Evolutionary conservation across 768 basidiomycete genomes (phyloP).

Genomic region (Hypholoma sublateritium): DNA sequence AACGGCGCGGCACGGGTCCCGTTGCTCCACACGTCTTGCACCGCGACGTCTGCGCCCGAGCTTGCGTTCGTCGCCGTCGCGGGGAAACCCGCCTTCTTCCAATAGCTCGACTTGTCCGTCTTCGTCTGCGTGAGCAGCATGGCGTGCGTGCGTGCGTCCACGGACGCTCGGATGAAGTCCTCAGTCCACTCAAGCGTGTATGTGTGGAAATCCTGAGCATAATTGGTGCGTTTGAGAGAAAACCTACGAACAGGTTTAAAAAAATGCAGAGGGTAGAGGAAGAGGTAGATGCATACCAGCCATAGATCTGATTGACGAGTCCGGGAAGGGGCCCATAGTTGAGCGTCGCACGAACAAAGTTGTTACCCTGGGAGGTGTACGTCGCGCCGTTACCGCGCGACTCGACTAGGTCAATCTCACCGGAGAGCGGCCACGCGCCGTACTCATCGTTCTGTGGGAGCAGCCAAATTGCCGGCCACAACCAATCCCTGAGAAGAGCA

Average conservation of each 20-base stretch:
- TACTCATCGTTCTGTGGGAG: conserved; percentile 63
- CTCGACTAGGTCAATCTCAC: conserved; percentile 61
- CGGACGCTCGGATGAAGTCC: conserved; percentile 73
- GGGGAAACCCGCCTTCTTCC: conserved; percentile 69
- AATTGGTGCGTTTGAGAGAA: conserved; percentile 35
- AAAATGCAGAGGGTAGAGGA: background rate
- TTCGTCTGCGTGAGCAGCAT: conserved; percentile 56
- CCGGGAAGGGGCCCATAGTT: conserved; percentile 63
- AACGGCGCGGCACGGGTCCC: conserved; percentile 69
- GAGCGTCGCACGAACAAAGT: conserved; percentile 59
- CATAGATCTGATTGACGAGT: conserved; percentile 53
- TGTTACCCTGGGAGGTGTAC: conserved; percentile 57
- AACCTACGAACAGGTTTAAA: background rate
- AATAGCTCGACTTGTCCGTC: conserved; percentile 58
- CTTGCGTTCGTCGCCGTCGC: conserved; percentile 56
- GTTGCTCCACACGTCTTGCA: conserved; percentile 47
- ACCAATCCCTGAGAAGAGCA: conserved; percentile 48
- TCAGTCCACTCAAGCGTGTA: conserved; percentile 21
- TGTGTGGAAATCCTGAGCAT: conserved; percentile 13
- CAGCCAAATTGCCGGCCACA: conserved; percentile 80
- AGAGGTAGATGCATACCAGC: conserved; percentile 22
- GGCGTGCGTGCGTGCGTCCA: conserved; percentile 67
- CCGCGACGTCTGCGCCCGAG: conserved; percentile 27
- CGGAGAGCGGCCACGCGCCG: conserved; percentile 59
- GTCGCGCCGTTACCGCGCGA: conserved; percentile 57